Percentiles rank a stretch among this genome's conserved stretches.
These are phyloP conservation scores for Sphaerulina musiva DNA, from an alignment of 2,329 filamentous ascomycete genomes.

Conservation along the genomic window DNA sequence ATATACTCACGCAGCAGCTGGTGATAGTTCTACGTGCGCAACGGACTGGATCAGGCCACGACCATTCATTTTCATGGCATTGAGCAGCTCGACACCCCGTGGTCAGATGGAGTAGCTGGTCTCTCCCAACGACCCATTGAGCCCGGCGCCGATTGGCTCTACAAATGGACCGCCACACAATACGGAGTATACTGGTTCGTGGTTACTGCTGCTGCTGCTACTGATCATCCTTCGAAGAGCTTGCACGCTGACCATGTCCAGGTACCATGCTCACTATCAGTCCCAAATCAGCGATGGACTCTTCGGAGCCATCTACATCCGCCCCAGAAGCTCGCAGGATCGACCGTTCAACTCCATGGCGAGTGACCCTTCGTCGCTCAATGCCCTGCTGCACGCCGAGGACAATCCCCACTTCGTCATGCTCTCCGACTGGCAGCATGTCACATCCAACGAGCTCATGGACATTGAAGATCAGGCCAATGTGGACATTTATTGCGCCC, in stretches of 20 bases:
- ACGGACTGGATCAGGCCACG: constrained; percentile 12
- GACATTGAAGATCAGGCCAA: constrained; percentile 6
- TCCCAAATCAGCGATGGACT: constrained; percentile 15
- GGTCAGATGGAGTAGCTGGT: constrained; percentile 22
- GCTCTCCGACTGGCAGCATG: constrained; percentile 14
- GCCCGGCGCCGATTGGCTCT: constrained; percentile 13
- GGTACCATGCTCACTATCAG: constrained; percentile 18
- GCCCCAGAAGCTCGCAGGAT: background rate
- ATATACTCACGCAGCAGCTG: background rate
- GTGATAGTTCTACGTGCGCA: constrained; percentile 14
- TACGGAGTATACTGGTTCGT: constrained; percentile 16
- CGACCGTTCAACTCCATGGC: constrained; percentile 5
- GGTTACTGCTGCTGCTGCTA: background rate
- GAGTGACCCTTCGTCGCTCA: constrained; percentile 4
- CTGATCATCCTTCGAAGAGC: background rate
- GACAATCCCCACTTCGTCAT: constrained; percentile 12
- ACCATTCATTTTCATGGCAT: constrained; percentile 23
- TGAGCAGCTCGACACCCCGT: constrained; percentile 17
- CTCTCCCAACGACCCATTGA: constrained; percentile 20
- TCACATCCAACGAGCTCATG: constrained; percentile 7
- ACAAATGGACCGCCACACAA: constrained; percentile 15
- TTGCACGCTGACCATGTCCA: background rate
- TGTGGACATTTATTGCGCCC: constrained; percentile 13
- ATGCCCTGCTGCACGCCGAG: constrained; percentile 9
- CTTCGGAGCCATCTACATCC: constrained; percentile 17